Evolutionary conservation across 441 rosid genomes (phyloP).

Genomic region (Populus hybrid): DNA sequence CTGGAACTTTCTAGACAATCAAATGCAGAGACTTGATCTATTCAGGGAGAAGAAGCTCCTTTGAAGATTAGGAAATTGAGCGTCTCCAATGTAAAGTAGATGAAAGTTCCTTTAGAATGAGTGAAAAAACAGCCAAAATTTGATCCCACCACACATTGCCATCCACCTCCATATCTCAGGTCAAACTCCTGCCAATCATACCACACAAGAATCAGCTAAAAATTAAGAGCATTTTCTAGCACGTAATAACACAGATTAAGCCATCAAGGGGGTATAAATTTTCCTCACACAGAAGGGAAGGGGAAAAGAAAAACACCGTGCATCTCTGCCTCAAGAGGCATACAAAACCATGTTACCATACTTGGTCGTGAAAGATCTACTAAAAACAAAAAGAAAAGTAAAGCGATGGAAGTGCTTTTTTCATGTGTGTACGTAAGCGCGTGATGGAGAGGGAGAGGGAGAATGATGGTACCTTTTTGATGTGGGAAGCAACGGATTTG

Average conservation of each 20-base stretch:
- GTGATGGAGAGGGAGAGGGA: not conserved
- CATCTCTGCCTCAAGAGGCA: no score
- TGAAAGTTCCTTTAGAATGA: constrained; percentile 18
- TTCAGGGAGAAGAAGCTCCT: constrained; percentile 11
- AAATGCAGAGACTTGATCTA: no score
- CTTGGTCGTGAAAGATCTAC: not conserved
- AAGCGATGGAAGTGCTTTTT: no score
- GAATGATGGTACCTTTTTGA: constrained; percentile 55
- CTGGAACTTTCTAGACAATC: no score
- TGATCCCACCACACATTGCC: constrained; percentile 24
- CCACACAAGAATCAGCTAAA: not conserved
- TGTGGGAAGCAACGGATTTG: constrained; percentile 59
- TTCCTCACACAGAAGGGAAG: no score
- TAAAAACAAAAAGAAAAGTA: not conserved
- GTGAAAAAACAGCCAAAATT: constrained; percentile 19
- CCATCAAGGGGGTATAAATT: not conserved
- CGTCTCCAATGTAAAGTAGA: constrained; percentile 18
- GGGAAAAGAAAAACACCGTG: no score
- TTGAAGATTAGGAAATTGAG: constrained; percentile 23
- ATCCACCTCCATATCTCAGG: constrained; percentile 53
- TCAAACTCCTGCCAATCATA: constrained; percentile 56
- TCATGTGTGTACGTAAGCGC: not conserved
- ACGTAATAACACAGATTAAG: not conserved
- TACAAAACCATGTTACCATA: not conserved
- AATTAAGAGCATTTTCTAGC: not conserved